A percentile compares a stretch with the other conserved stretches of the same genome.
Evolutionary conservation across 306 rosid genomes (phyloP).

Genomic region (Medicago arabica): DNA sequence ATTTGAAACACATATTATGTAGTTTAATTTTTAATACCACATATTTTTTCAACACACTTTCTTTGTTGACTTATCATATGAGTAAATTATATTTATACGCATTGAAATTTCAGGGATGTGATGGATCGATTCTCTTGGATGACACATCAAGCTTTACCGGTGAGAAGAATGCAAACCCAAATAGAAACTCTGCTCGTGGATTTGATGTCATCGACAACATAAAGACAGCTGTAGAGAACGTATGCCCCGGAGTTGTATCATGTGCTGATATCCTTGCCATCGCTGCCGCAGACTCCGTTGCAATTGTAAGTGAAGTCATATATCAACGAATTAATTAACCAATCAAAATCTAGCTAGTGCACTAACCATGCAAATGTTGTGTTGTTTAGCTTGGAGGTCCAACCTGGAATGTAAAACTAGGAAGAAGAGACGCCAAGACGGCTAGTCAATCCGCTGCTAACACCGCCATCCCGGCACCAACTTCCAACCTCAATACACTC

Average conservation of each 20-base stretch:
- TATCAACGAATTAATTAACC: neutral
- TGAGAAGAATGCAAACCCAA: constrained; percentile 82
- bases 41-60: too few species aligned
- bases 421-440: constrained; percentile 82
- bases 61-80: neutral
- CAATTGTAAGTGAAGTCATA: constrained; percentile 43
- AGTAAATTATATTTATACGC: too few species aligned
- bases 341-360: neutral
- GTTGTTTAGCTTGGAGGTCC: constrained; percentile 79
- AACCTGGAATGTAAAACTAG: constrained; percentile 75
- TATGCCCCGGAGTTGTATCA: constrained; percentile 80
- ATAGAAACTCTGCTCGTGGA: constrained; percentile 79
- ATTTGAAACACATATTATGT: too few species aligned
- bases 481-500: constrained; percentile 64
- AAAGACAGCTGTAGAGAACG: constrained; percentile 73
- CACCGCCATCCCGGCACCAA: constrained; percentile 69
- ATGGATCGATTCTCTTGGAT: constrained; percentile 82
- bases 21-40: too few species aligned
- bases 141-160: constrained; percentile 79
- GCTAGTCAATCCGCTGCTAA: constrained; percentile 79
- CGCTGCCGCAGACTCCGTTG: constrained; percentile 78
- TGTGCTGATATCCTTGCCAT: constrained; percentile 87
- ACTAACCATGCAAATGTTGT: neutral
- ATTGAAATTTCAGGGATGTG: constrained; percentile 69
- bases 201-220: constrained; percentile 73